Evolutionary conservation across 208 protist genomes (phyloP).

Genomic region (Vickermania spadyakhi): DNA sequence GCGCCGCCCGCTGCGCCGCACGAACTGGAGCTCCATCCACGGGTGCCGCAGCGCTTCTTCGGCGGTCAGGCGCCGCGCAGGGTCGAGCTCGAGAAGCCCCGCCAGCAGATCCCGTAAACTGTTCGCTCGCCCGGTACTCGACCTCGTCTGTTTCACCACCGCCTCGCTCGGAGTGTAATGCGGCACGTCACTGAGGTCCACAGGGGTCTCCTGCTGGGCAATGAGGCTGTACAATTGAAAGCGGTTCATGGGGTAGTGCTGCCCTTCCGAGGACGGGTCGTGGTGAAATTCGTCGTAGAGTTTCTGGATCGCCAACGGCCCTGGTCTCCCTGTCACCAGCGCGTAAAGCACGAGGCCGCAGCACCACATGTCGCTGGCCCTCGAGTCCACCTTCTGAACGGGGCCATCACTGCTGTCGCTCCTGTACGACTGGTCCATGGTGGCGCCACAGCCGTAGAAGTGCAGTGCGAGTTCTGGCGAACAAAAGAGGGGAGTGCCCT

Average conservation of each 20-base stretch:
- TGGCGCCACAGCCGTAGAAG: constrained; percentile 54
- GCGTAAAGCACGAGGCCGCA: constrained; percentile 69
- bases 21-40: constrained; percentile 39
- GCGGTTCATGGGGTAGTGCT: constrained; percentile 14
- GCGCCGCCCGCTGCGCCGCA: constrained; percentile 2
- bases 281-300: constrained; percentile 18
- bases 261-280: neutral
- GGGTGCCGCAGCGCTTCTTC: constrained; percentile 65
- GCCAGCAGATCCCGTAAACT: constrained; percentile 49
- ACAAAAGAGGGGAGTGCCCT: constrained; percentile 79
- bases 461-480: constrained; percentile 78
- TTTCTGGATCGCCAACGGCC: constrained; percentile 33
- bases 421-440: constrained; percentile 7
- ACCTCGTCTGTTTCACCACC: neutral
- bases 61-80: constrained; percentile 42
- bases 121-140: constrained; percentile 3
- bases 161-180: constrained; percentile 17
- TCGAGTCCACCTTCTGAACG: constrained; percentile 14
- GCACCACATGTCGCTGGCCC: constrained; percentile 74
- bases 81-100: constrained; percentile 49
- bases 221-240: constrained; percentile 72
- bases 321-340: constrained; percentile 50
- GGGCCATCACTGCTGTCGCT: constrained; percentile 6
- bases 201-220: constrained; percentile 23
- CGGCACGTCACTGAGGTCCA: constrained; percentile 42